phyloP scores from a whole-genome alignment of 148 eudicot genomes.

The Vaccinium vitisidaea region DNA sequence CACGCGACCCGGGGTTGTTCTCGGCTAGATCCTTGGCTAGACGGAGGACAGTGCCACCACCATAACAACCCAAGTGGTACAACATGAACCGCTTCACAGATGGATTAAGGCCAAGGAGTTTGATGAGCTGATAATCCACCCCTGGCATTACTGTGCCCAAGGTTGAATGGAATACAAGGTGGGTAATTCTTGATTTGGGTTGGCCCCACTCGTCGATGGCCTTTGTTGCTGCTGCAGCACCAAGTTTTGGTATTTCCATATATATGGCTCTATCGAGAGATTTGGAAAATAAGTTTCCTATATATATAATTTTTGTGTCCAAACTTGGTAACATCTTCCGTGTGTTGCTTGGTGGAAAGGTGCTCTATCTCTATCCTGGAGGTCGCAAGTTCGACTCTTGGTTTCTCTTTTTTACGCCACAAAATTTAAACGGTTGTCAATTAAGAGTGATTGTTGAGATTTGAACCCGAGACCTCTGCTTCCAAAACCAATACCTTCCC shows the following conservation, averaged over 20 bases:
- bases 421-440: too few species aligned
- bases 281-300: too few species aligned
- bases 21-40: slow-evolving; percentile 20
- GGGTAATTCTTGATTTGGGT: slow-evolving; percentile 9
- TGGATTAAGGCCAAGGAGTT: slow-evolving; percentile 14
- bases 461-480: too few species aligned
- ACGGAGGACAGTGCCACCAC: slow-evolving; percentile 13
- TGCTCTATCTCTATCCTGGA: too few species aligned
- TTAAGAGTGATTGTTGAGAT: too few species aligned
- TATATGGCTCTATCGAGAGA: background rate
- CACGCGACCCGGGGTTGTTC: slow-evolving; percentile 19
- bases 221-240: background rate
- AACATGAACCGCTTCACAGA: slow-evolving; percentile 16
- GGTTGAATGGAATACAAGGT: slow-evolving; percentile 15
- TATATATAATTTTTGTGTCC: too few species aligned
- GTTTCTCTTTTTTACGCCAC: too few species aligned
- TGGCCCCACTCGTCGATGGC: background rate
- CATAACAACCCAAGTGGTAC: slow-evolving; percentile 16
- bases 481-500: too few species aligned
- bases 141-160: slow-evolving; percentile 18
- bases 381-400: too few species aligned
- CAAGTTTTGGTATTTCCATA: slow-evolving; percentile 12
- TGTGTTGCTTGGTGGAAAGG: too few species aligned
- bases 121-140: slow-evolving; percentile 10
- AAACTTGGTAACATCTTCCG: too few species aligned